Base-by-base conservation (phyloP, 75 land plant species). In the Azolla pinnata region DNA sequence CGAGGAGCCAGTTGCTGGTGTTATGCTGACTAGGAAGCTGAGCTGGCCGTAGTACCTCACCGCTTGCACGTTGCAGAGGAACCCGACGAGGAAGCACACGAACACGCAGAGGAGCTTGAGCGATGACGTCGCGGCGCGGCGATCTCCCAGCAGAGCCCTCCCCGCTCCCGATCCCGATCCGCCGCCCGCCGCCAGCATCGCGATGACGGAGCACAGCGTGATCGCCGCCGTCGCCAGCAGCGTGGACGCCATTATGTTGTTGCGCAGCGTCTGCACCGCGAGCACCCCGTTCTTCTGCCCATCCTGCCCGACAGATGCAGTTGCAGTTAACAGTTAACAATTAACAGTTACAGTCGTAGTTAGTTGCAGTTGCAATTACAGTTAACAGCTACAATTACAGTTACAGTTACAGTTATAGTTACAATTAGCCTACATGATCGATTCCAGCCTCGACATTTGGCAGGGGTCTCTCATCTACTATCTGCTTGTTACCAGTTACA, bases 221-320 rank as follows among this genome's bases (percentile, higher is more conserved):
- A 75, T 75, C 23, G 77, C 58, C 4, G 77, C 70, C 9, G 77
- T 49, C 4, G 77, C 77, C 67, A 75, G 45, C 0, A 75, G 67
- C 16, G 77, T 75, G 2, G 77, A 69, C 2, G 75, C 77, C 77
- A 75, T 75, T 0, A 75, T 59, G 33, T 31, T 54, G 63, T 75
- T 75, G 18, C 77, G 38, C 28, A 75, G 52, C 30, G 77, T 69
- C 24, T 75, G 77, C 18, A 75, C 77, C 1, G 74, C 74, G 57
- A 75, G 33, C 3, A 75, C 44, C 29, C 71, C 71, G 19, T 69
- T 69, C 74, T 75, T 75, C 24, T 48, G 59, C 40, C 62, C 53
- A 28, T 75, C 77, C 77, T 75, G 77, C n/a, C n/a, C n/a, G n/a
- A n/a, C n/a, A n/a, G n/a, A n/a, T n/a, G n/a, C n/a, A n/a, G n/a